phyloP scores from a whole-genome alignment of 305 asterid species.

The Solanum chacoense region DNA sequence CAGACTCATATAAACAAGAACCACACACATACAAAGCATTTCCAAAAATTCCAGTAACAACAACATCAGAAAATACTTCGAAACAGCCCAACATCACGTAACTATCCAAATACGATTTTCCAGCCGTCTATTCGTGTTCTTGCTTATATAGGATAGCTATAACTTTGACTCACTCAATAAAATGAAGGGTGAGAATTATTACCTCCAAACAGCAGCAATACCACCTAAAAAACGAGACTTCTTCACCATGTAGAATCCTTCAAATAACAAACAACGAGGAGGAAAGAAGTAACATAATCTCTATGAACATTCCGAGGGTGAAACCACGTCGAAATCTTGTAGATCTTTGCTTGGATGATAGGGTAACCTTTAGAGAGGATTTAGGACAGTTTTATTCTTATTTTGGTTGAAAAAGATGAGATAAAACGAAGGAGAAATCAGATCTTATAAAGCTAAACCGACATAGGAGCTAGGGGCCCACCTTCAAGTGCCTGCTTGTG shows the following conservation, averaged over 20 bases:
- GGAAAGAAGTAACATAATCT: no score
- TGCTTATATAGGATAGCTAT: background rate
- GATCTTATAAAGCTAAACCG: background rate
- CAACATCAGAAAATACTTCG: background rate
- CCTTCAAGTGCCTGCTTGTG: background rate
- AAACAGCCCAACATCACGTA: background rate
- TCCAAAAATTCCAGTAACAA: background rate
- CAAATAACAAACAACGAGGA: background rate
- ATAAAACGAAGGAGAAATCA: background rate
- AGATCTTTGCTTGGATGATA: background rate
- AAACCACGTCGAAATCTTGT: background rate
- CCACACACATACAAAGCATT: no score
- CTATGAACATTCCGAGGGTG: no score
- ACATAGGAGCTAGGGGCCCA: background rate
- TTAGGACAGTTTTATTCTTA: background rate
- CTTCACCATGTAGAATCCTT: background rate
- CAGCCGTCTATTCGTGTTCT: background rate
- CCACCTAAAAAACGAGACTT: background rate
- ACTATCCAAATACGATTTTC: background rate
- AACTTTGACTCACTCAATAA: background rate
- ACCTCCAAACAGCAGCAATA: background rate
- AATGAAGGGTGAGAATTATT: background rate
- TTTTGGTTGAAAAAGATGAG: background rate
- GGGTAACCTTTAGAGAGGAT: background rate
- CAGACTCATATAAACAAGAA: no score